Base-by-base conservation (phyloP, 805 yeast genomes). In the Diddensiella caesifluorescens region DNA sequence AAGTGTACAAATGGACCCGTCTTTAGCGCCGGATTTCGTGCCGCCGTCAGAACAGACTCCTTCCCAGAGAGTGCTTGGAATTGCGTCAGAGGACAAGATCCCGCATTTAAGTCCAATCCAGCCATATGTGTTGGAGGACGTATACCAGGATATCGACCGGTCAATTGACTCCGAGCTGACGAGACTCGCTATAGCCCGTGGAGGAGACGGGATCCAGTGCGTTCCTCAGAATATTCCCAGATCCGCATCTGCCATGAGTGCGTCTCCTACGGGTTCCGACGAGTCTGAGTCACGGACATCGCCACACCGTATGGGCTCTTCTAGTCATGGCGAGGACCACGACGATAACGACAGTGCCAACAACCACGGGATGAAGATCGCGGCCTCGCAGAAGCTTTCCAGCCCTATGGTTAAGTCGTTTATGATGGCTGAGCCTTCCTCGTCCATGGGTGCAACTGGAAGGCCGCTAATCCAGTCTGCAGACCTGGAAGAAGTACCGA, bases 401-500 rank as follows among this genome's bases (percentile, higher is more conserved):
- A 12, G 18, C 15, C 33, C 38, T n/a, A 16, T 21, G 18, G 21
- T 13, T 16, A 26, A 33, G 32, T 29, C 32, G 19, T 29, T 29
- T 13, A 29, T 35, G 16, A 21, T 35, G 39, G 31, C 39, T 7
- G 19, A 20, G 21, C 31, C 23, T 13, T 29, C 28, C 18, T 22
- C 16, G 26, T 22, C 26, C 10, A 10, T 22, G 38, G 18, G n/a
- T 6, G 18, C 32, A 28, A n/a, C 7, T 28, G 25, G 27, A 21
- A 18, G 20, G 25, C 38, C 28, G 28, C 15, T 34, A 19, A 44
- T 52, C 41, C 94, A 85, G 55, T 82, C 86, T 39, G 97, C 97
- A 0, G 96, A 89, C 57, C 71, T 92, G 45, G 98, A 92, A 61
- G 98, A 92, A 63, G 96, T 92, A 9, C 98, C 98, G 0, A 89